These are phyloP conservation scores for Penicillium lagena DNA, from an alignment of 495 filamentous ascomycete species.

Conservation along the genomic window DNA sequence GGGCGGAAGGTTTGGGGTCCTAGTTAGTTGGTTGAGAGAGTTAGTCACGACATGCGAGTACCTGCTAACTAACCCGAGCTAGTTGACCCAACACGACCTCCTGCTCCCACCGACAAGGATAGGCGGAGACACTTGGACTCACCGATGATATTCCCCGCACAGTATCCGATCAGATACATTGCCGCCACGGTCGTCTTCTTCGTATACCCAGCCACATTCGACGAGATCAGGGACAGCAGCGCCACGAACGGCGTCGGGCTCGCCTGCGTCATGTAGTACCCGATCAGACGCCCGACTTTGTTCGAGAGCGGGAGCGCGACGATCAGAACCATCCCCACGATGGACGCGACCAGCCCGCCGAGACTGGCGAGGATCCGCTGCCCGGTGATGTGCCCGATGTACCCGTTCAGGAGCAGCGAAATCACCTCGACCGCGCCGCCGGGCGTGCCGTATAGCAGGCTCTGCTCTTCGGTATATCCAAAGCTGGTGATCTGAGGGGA, in stretches of 20 bases:
- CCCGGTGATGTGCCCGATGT: constrained; percentile 46
- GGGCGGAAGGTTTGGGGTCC: constrained; percentile 55
- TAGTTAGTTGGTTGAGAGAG: constrained; percentile 2
- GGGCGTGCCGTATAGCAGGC: constrained; percentile 56
- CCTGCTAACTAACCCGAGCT: background rate
- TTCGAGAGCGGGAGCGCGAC: constrained; percentile 5
- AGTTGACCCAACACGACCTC: too few species aligned
- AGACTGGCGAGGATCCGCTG: constrained; percentile 42
- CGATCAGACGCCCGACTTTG: constrained; percentile 43
- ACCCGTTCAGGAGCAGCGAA: constrained; percentile 48
- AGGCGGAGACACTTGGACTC: constrained; percentile 5
- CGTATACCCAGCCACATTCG: constrained; percentile 64
- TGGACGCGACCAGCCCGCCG: constrained; percentile 25
- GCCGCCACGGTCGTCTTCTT: constrained; percentile 68
- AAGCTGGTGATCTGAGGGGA: constrained; percentile 27
- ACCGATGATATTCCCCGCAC: constrained; percentile 39
- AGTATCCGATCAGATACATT: constrained; percentile 61
- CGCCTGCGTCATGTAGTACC: constrained; percentile 55
- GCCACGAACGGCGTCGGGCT: constrained; percentile 38
- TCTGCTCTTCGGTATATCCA: constrained; percentile 48
- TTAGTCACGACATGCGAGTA: too few species aligned
- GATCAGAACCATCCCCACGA: constrained; percentile 36
- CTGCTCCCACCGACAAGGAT: too few species aligned
- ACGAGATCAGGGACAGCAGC: constrained; percentile 45
- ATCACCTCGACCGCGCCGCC: constrained; percentile 60